Conservation (phyloP, 495 filamentous ascomycete species). For the Xanthoparmelia taractica region DNA sequence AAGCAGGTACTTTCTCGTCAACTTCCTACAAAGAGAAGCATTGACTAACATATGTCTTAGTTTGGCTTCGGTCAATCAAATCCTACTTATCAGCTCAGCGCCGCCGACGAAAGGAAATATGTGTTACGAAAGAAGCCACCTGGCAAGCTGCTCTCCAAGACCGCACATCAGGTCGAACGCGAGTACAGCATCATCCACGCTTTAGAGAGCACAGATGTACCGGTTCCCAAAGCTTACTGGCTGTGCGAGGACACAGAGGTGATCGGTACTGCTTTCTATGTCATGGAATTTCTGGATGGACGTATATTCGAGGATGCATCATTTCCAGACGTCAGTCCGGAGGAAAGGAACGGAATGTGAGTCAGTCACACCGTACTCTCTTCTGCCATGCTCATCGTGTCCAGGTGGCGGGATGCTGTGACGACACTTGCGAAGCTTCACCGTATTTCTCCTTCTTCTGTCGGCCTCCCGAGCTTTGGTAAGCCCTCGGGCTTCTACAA, state of each 20-base stretch:
- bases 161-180: constrained; percentile 91
- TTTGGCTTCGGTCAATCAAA: constrained; percentile 97
- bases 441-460: constrained; percentile 54
- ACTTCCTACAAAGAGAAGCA: background rate
- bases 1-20: constrained; percentile 62
- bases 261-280: constrained; percentile 87
- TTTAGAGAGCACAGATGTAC: constrained; percentile 69
- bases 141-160: constrained; percentile 81
- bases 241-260: constrained; percentile 75
- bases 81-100: constrained; percentile 84
- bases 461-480: constrained; percentile 66
- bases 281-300: constrained; percentile 90
- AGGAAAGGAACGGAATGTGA: constrained; percentile 63
- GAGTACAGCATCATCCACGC: constrained; percentile 88
- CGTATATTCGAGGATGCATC: constrained; percentile 85
- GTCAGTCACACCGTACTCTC: constrained; percentile 7
- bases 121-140: constrained; percentile 96
- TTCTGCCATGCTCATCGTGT: constrained; percentile 13
- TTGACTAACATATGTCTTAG: constrained; percentile 35
- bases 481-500: constrained; percentile 72
- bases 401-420: constrained; percentile 74
- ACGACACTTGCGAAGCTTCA: constrained; percentile 82
- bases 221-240: constrained; percentile 75
- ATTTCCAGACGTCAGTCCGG: constrained; percentile 62
- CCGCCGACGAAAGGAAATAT: constrained; percentile 56